Base-by-base conservation (phyloP, 257 asterid species). In the Solanum lycopersicoides region DNA sequence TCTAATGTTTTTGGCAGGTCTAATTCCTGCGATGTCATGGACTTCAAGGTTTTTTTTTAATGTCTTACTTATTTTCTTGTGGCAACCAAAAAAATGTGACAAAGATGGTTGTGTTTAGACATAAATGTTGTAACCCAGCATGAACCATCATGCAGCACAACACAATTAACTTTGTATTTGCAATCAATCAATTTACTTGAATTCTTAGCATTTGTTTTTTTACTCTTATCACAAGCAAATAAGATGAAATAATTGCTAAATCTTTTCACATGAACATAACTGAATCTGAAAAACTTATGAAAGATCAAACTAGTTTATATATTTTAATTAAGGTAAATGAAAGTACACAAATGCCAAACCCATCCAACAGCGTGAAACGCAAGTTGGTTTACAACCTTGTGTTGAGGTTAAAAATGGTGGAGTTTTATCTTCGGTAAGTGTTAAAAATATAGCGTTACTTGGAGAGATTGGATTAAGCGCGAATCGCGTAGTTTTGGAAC, bases 381-480 rank as follows among this genome's bases (percentile, higher is more conserved):
- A 28, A 88, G 3, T 69, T 84, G 23, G 85, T 74, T 9, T 63
- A 68, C 59, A 44, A 69, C 88, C 88, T 0, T 0, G 3, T 9
- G 30, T 88, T 44, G 65, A 42, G 3, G 79, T 60, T 0, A 84
- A 42, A 28, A 37, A 32, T 44, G 86, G 83, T 2, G 50, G 83
- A 13, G 8, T 34, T n/a, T 18, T 66, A 12, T 0, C 56, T 12
- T 1, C 42, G 12, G 42, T 89, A 47, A 90, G 88, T 2, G 75
- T 86, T 3, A 86, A 87, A 4, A 87, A 88, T 16, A 74, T 85
- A 13, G 72, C 87, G 1, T 4, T 85, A 66, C 88, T 93, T 11
- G 90, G 71, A 14, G 72, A 87, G 21, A 7, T 82, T 9, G 91
- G 91, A 23, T 84, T 91, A 3, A 91, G 93, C n/a, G 92, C 88